Base-by-base conservation (phyloP, 148 eudicot species). In the Cornus florida region DNA sequence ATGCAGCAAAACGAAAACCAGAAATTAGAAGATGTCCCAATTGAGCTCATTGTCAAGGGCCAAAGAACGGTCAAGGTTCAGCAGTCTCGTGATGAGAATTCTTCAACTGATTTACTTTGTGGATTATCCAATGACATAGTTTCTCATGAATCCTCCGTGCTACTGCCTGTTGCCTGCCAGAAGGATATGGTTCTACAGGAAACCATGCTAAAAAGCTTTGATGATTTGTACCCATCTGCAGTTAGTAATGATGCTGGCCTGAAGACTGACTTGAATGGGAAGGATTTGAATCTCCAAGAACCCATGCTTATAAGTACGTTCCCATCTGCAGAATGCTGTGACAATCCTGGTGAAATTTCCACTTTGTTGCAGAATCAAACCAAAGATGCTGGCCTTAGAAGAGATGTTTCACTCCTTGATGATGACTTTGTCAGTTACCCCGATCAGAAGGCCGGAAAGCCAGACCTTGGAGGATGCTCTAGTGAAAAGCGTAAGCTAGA, bases 401-500 rank as follows among this genome's bases (percentile, higher is more conserved):
- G 86, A 82, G 91, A 83, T 19, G 82, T 82, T 75, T 75, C 86
- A 77, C 76, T 88, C 67, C 82, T 77, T 28, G 84, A 88, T 78
- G 92, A 85, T 24, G 85, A 79, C 56, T 48, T 86, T 60, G 62
- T 77, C 56, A 75, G 72, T 78, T 80, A 48, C 75, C 66, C 81
- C 56, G 79, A 83, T 28, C 75, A 84, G 83, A 79, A 68, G 64
- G 74, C 72, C 69, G 80, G 65, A 59, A 83, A 80, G 69, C 70
- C 65, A 24, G 82, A 73, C 39, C 75, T 41, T 84, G 81, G 81
- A 73, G 79, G 76, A 76, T 75, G 43, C 76, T 77, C 69, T 20
- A 75, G 77, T 73, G 84, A 83, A 57, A 80, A 50, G 71, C 69
- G 60, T 69, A 78, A 64, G 70, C 22, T 74, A 67, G 80, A 74